Evolutionary conservation across 2,329 filamentous ascomycete species (phyloP), one percentile per base, ranked within the genome.

Genomic region (Chaetomium strumarium): DNA sequence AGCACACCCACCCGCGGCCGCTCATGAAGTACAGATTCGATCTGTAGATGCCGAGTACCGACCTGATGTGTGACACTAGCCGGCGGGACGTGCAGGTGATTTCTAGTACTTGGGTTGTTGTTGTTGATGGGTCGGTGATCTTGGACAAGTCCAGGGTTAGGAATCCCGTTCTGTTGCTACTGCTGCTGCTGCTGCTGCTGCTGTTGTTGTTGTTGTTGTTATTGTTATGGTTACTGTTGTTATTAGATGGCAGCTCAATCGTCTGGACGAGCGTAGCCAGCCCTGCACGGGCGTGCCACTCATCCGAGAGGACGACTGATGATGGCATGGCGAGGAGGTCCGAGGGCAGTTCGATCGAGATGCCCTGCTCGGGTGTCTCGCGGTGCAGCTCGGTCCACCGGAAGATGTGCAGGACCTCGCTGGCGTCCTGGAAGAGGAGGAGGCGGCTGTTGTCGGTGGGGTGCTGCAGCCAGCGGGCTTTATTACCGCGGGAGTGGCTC

Each of bases 1-100:
- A 60, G 43, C 60, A 60, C 33, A 62, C 50, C 60, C 60, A 62
- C 17, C 60, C 58, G n/a, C 43, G 47, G 4, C 44, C 49, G 39
- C 53, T 57, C 33, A 62, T 30, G 31, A 62, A 61, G 31, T 52
- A 58, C 29, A 62, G 33, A 3, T 17, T 54, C 8, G 59, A 61
- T 11, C 45, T 41, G 37, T 42, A 36, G 12, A 60, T 9, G 8
- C 60, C 60, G 4, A 62, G 45, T 6, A 56, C 42, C 1, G 44
- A 49, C 20, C 45, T 49, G 37, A 49, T 34, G 33, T 30, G n/a
- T 2, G 53, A 49, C 5, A 49, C 29, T 5, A 58, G 41, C 34
- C 44, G 42, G 12, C 53, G 44, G 2, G 51, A 7, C 1, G 46
- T 43, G 40, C 47, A 49, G 12, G 13, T n/a, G 0, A 53, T 5